Percentiles rank a stretch among this genome's conserved stretches.
These are phyloP conservation scores for Suhomyces chickasaworum DNA, from an alignment of 1,139 yeast genomes.

Conservation along the genomic window DNA sequence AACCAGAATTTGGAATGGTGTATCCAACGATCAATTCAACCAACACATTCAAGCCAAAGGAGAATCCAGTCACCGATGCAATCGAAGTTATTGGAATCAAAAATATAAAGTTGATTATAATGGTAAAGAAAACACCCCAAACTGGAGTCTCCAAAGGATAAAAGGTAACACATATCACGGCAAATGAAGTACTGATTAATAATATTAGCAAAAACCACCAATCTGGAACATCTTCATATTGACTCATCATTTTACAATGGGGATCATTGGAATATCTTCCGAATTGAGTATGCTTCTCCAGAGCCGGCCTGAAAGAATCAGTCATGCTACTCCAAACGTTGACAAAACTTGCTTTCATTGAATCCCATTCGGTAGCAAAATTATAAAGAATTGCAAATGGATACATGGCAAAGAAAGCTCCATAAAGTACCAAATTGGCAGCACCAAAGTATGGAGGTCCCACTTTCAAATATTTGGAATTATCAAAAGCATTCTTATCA, in stretches of 20 bases:
- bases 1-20: constrained; percentile 64
- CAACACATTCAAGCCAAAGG: constrained; percentile 57
- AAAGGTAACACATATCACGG: constrained; percentile 48
- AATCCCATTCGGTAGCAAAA: constrained; percentile 45
- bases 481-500: constrained; percentile 38
- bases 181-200: constrained; percentile 50
- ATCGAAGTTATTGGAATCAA: constrained; percentile 53
- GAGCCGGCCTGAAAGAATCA: constrained; percentile 28
- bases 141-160: constrained; percentile 55
- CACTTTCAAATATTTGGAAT: constrained; percentile 42
- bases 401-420: constrained; percentile 58
- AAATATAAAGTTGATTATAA: constrained; percentile 56
- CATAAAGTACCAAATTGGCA: constrained; percentile 53
- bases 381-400: constrained; percentile 57
- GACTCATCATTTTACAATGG: constrained; percentile 56
- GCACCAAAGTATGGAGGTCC: constrained; percentile 65
- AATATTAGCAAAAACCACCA: constrained; percentile 56
- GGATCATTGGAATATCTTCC: constrained; percentile 46
- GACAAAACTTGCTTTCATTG: constrained; percentile 42
- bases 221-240: constrained; percentile 63
- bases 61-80: constrained; percentile 55
- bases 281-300: constrained; percentile 10
- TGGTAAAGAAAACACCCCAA: constrained; percentile 60
- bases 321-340: constrained; percentile 37
- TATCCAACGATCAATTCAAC: constrained; percentile 65